Evolutionary conservation across 495 filamentous ascomycete genomes (phyloP).

Genomic region (Penicillium desertorum): DNA sequence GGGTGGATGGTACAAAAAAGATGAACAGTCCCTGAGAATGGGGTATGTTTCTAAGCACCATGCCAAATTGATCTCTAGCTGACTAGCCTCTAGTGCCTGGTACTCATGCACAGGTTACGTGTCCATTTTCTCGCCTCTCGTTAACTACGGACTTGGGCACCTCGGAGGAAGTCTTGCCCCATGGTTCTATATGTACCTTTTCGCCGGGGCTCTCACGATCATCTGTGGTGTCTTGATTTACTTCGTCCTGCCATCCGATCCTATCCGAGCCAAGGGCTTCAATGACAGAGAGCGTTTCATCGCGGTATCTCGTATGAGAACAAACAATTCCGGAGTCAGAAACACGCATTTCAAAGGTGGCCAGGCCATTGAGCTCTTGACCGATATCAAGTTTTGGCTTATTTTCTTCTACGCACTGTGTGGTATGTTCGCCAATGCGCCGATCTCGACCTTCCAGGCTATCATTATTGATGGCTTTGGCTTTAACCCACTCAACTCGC

Average conservation of each 20-base stretch:
- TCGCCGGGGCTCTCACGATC: slow-evolving; percentile 28
- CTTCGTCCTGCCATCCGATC: slow-evolving; percentile 47
- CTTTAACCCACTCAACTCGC: neutral
- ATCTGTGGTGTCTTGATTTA: slow-evolving; percentile 33
- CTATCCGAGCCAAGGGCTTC: slow-evolving; percentile 42
- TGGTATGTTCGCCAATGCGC: slow-evolving; percentile 45
- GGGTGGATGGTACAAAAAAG: slow-evolving; percentile 45
- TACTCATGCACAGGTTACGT: slow-evolving; percentile 31
- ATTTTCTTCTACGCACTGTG: slow-evolving; percentile 40
- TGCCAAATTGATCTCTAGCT: neutral
- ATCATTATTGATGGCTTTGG: slow-evolving; percentile 3
- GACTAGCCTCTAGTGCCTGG: slow-evolving; percentile 18
- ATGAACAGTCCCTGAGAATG: slow-evolving; percentile 48
- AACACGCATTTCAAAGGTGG: slow-evolving; percentile 50
- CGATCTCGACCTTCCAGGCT: slow-evolving; percentile 22
- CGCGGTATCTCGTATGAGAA: slow-evolving; percentile 45
- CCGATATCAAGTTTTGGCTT: slow-evolving; percentile 48
- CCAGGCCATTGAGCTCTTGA: slow-evolving; percentile 47
- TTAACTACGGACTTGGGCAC: slow-evolving; percentile 31
- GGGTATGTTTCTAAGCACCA: slow-evolving; percentile 22
- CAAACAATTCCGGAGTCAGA: slow-evolving; percentile 49
- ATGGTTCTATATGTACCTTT: slow-evolving; percentile 33
- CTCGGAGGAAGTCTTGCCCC: slow-evolving; percentile 22
- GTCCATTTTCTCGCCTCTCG: slow-evolving; percentile 26
- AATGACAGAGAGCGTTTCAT: slow-evolving; percentile 47